Base-by-base conservation (phyloP, 2,329 filamentous ascomycete species). In the Penicillium sp. region DNA sequence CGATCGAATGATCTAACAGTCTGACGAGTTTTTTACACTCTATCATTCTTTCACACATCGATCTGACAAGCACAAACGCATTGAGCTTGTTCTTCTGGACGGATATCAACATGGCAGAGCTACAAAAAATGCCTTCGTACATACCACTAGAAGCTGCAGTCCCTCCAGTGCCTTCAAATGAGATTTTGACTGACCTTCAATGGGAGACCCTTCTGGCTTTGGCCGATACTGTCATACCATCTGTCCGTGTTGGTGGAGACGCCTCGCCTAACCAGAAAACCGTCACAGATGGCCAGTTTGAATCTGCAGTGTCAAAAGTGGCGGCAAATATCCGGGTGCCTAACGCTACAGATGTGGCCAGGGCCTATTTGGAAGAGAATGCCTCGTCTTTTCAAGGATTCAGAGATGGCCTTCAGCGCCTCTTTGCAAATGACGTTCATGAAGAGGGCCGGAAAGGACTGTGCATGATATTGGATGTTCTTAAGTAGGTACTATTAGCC, bases 201-300 rank as follows among this genome's bases (percentile, higher is more conserved):
- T 87, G 85, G 85, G 76, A 73, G 31, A 85, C 82, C 0, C 72
- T 88, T 3, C 74, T 84, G 45, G 80, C 84, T 26, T 78, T 88
- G 31, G 77, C 81, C 8, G 84, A 87, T 60, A 78, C 84, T 1
- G 73, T 86, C 50, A 74, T 87, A 22, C 84, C 85, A 1, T 77
- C 81, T 2, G 74, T 86, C 55, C 75, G 73, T 37, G 74, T 77
- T 4, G 70, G 13, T 37, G 16, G 14, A 37, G 33, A 37, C 73
- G 0, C 69, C 70, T 10, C 71, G 72, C 60, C 60, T 0, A 68
- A 64, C 1, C 70, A 77, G 31, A 74, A 80, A 44, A 69, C 71
- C 2, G 65, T 79, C 4, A 62, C 73, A 4, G 69, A 76, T 35
- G 70, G 70, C 11, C 73, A 77, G 16, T 79, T 80, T 60, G 72